phyloP scores from a whole-genome alignment of 257 asterid species.

The Scutellaria baicalensis region DNA sequence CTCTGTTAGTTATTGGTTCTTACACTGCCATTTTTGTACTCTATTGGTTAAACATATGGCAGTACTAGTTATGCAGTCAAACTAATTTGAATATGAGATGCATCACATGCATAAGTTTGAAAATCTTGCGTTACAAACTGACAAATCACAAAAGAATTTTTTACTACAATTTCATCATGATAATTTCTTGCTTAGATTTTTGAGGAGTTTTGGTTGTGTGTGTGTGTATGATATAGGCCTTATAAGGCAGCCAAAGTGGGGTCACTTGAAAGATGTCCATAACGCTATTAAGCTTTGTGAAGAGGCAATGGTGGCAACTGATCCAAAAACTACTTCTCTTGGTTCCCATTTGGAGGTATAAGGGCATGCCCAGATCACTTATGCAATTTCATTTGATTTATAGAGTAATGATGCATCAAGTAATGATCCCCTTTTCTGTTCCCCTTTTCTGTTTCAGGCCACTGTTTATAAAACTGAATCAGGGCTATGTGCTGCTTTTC shows the following conservation, averaged over 20 bases:
- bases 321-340: slow-evolving; percentile 58
- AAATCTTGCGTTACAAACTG: not conserved
- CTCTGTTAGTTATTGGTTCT: slow-evolving; percentile 20
- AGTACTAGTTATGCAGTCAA: not conserved
- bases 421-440: slow-evolving; percentile 24
- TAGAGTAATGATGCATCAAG: slow-evolving; percentile 41
- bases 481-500: slow-evolving; percentile 73
- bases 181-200: not conserved
- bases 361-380: not conserved
- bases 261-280: slow-evolving; percentile 76
- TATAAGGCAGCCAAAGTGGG: slow-evolving; percentile 77
- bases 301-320: slow-evolving; percentile 70
- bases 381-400: too few species aligned
- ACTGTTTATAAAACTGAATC: slow-evolving; percentile 62
- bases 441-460: slow-evolving; percentile 37
- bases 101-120: not conserved
- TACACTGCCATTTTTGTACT: not conserved
- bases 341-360: slow-evolving; percentile 66
- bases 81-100: not conserved
- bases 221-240: slow-evolving; percentile 48
- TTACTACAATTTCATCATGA: not conserved
- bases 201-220: not conserved
- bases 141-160: not conserved
- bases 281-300: slow-evolving; percentile 82
- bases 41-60: slow-evolving; percentile 16